Base-by-base conservation (phyloP, 2,329 filamentous ascomycete species). In the Pestalotiopsis sp. region DNA sequence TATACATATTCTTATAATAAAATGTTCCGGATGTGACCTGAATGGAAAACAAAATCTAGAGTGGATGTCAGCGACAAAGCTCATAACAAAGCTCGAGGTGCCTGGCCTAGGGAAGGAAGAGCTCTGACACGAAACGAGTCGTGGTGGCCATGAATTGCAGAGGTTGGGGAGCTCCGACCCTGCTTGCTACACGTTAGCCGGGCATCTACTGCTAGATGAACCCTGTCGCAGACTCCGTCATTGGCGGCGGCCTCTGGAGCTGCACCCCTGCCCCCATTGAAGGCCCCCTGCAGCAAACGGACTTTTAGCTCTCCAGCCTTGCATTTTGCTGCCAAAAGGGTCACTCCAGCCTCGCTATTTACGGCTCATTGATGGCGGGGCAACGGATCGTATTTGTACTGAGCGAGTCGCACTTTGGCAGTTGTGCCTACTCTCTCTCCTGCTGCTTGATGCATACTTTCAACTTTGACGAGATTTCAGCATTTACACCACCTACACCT, bases 281-380 rank as follows among this genome's bases (percentile, higher is more conserved):
- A 45, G 41, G 13, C 12, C 45, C 45, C 45, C 45, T 52, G 45
- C 45, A 52, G 45, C 45, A 31, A 25, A 36, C 11, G 38, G 38
- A 14, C 62, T 23, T 11, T 23, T 68, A 62, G 59, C 59, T 68
- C 59, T 23, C 65, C 76, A 75, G 75, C 76, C 76, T 77, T 78
- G 74, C 72, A 65, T 75, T 78, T 79, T 75, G 64, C 67, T 41
- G 57, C 41, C 57, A 70, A 62, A 62, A 62, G 20, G 20, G 17
- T 52, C 59, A 27, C 12, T 62, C 79, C 79, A 80, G 78, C 79
- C 77, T 78, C 75, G 75, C 75, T 80, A 78, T 80, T 80, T 78
- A 80, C 78, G 76, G 69, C 58, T 68, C 69, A 79, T 80, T 68
- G 80, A 82, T 85, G 83, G 83, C 83, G 80, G 83, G 83, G 82